phyloP scores from a whole-genome alignment of 768 basidiomycete genomes.

The Auricularia auricula-judae region DNA sequence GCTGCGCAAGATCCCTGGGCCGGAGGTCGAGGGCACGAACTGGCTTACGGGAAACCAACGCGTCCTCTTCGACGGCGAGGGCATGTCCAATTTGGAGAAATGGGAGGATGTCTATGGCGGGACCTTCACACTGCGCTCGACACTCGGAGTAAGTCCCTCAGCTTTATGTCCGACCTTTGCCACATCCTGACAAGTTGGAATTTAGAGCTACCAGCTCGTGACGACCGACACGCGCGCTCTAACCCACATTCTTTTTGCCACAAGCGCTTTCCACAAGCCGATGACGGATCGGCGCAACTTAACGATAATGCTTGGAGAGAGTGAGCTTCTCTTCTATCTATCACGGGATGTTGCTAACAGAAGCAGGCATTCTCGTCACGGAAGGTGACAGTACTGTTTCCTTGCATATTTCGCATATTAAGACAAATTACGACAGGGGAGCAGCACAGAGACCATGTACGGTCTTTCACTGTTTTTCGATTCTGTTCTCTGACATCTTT shows the following conservation, averaged over 20 bases:
- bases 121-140: background rate
- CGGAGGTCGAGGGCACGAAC: background rate
- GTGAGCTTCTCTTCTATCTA: background rate
- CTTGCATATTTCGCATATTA: too few species aligned
- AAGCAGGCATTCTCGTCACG: background rate
- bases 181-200: background rate
- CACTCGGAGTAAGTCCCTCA: background rate
- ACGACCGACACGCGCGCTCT: slow-evolving; percentile 55
- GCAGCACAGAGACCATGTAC: background rate
- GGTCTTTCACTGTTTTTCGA: background rate
- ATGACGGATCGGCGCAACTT: slow-evolving; percentile 26
- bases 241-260: slow-evolving; percentile 50
- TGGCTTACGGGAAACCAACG: background rate
- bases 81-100: background rate
- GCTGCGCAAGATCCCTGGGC: background rate
- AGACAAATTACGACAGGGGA: background rate
- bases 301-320: slow-evolving; percentile 27
- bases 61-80: background rate
- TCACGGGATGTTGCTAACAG: background rate
- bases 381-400: slow-evolving; percentile 14
- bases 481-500: background rate
- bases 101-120: background rate
- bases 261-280: slow-evolving; percentile 46
- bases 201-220: slow-evolving; percentile 26
- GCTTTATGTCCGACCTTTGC: background rate